phyloP scores from a whole-genome alignment of 352 stramenopile species.

The Stramenopiles sp. region DNA sequence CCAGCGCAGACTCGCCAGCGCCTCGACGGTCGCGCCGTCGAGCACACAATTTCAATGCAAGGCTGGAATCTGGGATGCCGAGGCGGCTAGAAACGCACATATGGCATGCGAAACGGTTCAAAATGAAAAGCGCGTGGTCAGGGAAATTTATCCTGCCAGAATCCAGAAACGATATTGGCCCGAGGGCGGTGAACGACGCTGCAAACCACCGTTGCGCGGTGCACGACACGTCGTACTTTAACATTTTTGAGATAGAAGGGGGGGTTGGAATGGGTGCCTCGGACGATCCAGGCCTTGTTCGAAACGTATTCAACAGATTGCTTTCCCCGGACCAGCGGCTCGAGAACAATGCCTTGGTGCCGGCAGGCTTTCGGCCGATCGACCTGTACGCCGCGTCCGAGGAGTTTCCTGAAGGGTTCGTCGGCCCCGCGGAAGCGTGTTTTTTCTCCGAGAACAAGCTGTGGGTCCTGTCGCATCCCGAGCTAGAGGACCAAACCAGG shows the following conservation, averaged over 20 bases:
- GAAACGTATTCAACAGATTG: no score
- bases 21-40: background rate
- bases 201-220: background rate
- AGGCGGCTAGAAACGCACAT: background rate
- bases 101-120: constrained; percentile 3
- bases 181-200: background rate
- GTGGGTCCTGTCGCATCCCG: no score
- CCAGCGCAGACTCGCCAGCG: background rate
- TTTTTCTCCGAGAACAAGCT: no score
- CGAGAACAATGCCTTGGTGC: no score
- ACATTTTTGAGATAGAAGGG: background rate
- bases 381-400: no score
- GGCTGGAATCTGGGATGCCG: background rate
- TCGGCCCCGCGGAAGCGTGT: no score
- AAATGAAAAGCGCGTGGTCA: background rate
- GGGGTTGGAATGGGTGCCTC: no score
- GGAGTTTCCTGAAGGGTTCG: no score
- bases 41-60: background rate
- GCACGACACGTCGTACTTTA: background rate
- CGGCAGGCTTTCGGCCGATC: no score
- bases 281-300: no score
- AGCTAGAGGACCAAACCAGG: no score
- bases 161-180: background rate
- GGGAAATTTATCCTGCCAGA: background rate
- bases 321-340: no score